These are phyloP conservation scores for Neurospora africana DNA, from an alignment of 495 filamentous ascomycete genomes.

Conservation along the genomic window DNA sequence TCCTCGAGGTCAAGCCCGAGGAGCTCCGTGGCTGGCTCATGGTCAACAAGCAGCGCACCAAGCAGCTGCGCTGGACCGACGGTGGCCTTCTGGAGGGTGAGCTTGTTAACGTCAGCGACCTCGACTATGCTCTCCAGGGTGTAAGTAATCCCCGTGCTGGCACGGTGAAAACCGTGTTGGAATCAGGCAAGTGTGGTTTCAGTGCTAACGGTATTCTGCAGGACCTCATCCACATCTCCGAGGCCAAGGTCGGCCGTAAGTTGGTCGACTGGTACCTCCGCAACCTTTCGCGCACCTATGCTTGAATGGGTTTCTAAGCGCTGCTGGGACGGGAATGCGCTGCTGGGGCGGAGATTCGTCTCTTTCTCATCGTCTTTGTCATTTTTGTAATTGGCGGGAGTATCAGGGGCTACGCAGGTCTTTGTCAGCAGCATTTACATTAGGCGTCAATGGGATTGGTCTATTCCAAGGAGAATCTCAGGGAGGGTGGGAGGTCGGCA, in stretches of 20 bases:
- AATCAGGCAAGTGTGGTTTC: neutral
- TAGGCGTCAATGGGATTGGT: conserved; percentile 10
- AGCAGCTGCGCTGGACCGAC: conserved; percentile 92
- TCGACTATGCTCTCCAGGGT: conserved; percentile 94
- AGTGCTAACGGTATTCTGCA: conserved; percentile 16
- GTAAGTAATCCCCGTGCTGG: conserved; percentile 37
- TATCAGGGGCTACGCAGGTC: neutral
- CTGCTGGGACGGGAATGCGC: neutral
- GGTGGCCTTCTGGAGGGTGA: conserved; percentile 85
- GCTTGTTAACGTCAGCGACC: conserved; percentile 76
- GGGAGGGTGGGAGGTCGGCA: conserved; percentile 3
- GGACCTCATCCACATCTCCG: conserved; percentile 95
- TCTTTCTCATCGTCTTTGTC: neutral
- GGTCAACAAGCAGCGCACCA: conserved; percentile 95
- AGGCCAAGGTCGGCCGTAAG: conserved; percentile 94
- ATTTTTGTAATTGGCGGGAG: conserved; percentile 8
- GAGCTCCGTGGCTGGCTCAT: conserved; percentile 81
- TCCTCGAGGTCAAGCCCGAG: conserved; percentile 90
- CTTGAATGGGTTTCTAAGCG: conserved; percentile 8
- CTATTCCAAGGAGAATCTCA: neutral
- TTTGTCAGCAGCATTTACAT: conserved; percentile 14
- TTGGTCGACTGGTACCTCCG: conserved; percentile 98
- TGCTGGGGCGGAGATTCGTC: neutral
- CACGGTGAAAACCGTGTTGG: neutral
- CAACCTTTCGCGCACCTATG: conserved; percentile 87